Evolutionary conservation across 2,329 filamentous ascomycete genomes (phyloP).

Genomic region (Pyricularia sp.): DNA sequence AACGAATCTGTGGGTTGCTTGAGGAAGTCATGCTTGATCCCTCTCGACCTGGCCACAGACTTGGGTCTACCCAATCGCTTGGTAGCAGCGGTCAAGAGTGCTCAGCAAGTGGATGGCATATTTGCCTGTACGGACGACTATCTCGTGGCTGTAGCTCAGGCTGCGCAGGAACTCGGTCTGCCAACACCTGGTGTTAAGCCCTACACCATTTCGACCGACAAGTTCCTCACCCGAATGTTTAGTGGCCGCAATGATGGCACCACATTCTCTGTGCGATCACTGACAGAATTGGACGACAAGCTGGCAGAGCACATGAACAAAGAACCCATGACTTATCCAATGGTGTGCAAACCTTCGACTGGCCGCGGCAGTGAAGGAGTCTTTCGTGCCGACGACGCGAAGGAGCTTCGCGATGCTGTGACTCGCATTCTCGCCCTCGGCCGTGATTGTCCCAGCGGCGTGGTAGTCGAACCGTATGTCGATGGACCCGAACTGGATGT

Average conservation of each 20-base stretch:
- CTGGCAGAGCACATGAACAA: background rate
- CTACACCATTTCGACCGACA: background rate
- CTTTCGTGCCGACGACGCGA: conserved; percentile 17
- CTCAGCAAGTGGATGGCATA: conserved; percentile 21
- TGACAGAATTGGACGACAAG: background rate
- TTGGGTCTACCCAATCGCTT: conserved; percentile 18
- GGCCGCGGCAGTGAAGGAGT: conserved; percentile 24
- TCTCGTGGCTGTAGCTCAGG: conserved; percentile 18
- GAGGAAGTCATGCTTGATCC: conserved; percentile 15
- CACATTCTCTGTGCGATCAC: background rate
- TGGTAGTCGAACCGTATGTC: conserved; percentile 28
- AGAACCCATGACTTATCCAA: conserved; percentile 13
- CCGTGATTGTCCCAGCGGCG: conserved; percentile 12
- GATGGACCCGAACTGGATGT: conserved; percentile 31
- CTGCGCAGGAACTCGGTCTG: conserved; percentile 20
- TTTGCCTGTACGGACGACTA: conserved; percentile 21
- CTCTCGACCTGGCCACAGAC: conserved; percentile 18
- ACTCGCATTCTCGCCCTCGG: conserved; percentile 10
- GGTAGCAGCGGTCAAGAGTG: conserved; percentile 16
- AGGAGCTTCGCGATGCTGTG: conserved; percentile 18
- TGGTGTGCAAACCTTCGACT: conserved; percentile 26
- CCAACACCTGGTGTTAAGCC: conserved; percentile 14
- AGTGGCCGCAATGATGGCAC: background rate
- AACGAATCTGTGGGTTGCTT: conserved; percentile 6
- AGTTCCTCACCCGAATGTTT: background rate